Evolutionary conservation across 352 stramenopile species (phyloP).

Genomic region (Globisporangium alternatum): DNA sequence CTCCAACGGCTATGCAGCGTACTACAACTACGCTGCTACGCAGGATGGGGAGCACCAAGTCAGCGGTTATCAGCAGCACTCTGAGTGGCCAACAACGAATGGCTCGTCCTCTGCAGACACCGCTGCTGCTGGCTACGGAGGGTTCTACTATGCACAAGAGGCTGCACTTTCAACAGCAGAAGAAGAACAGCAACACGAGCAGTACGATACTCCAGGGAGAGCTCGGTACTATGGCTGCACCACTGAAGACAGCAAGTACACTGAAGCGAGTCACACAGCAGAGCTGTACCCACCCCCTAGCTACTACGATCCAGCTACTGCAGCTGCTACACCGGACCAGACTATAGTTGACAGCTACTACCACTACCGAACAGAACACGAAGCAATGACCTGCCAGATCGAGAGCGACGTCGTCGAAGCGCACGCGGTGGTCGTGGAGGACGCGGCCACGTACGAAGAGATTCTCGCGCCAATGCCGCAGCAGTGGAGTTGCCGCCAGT

Average conservation of each 20-base stretch:
- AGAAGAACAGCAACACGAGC: slow-evolving; percentile 1
- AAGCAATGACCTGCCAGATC: neutral
- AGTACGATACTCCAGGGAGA: neutral
- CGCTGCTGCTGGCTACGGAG: neutral
- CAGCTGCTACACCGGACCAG: neutral
- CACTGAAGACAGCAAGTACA: neutral
- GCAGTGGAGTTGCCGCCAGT: slow-evolving; percentile 24
- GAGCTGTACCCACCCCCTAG: neutral
- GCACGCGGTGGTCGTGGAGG: slow-evolving; percentile 37
- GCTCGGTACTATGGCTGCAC: slow-evolving; percentile 2
- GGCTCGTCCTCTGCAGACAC: neutral
- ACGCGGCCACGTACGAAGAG: slow-evolving; percentile 17
- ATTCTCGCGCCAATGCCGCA: neutral
- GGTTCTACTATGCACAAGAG: slow-evolving; percentile 13
- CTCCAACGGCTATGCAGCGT: slow-evolving; percentile 15
- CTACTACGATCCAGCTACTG: neutral
- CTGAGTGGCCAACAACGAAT: neutral
- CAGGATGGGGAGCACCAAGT: neutral
- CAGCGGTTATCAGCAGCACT: neutral
- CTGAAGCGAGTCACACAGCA: neutral
- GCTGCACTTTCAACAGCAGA: neutral
- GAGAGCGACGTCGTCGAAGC: slow-evolving; percentile 30
- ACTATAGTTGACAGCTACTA: slow-evolving; percentile 1
- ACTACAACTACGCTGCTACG: neutral
- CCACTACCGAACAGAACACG: slow-evolving; percentile 3